Evolutionary conservation across 2,329 filamentous ascomycete species (phyloP), one percentile per base, ranked within the genome.

Genomic region (Aureobasidium vineae): DNA sequence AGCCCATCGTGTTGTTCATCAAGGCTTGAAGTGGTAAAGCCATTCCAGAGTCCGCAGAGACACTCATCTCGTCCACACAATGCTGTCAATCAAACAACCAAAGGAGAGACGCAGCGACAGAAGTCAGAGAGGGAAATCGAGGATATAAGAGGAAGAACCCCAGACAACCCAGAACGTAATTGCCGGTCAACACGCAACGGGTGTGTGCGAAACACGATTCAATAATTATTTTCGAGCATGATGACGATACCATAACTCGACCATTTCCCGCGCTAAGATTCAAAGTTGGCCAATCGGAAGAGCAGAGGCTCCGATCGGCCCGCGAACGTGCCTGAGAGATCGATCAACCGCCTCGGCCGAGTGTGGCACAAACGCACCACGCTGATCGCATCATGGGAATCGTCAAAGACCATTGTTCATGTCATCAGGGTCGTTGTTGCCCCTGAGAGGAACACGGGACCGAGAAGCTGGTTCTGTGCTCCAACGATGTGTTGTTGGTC

Each of bases 161-260:
- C 28, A 7, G 40, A 19, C 28, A 49, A 13, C 8, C 40, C 23
- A n/a, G 15, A 61, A 19, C 19, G 33, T 41, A 49, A 36, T 49
- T 38, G 57, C n/a, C 43, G 57, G 41, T 61, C 26, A 49, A 60
- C 57, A 38, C 57, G 28, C 41, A 49, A 61, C 56, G 56, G 54
- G 26, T 40, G 38, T 23, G 41, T 47, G 54, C 40, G 26, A 45
- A 45, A 45, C 40, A 59, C 56, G 26, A 49, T 49, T 38, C 41
- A 61, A 38, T 47, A 47, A 61, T 49, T n/a, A 11, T 36, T 49
- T 36, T 33, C 43, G 41, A 61, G 31, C 21, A 47, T 47, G 41
- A 61, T 36, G 57, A 61, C 41, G 41, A 61, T 61, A 45, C 54
- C 54, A 59, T 21, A 36, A 43, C 54, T 41, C 57, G 57, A 61